Conservation (phyloP, 345 rosid genomes). For the Arabidopsis suecica region DNA sequence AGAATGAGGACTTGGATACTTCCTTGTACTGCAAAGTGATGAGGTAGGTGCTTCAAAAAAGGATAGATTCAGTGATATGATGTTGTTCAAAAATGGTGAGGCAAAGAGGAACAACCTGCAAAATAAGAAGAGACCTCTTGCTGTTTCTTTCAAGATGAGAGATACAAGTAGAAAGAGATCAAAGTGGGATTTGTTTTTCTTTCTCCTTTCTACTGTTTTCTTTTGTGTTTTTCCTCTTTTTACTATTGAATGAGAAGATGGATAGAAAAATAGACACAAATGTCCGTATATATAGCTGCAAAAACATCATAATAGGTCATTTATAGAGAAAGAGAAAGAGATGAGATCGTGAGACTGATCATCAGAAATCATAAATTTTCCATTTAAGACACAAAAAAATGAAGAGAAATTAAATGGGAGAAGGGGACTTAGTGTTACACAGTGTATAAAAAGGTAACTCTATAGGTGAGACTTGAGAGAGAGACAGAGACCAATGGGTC, state of each 20-base stretch:
- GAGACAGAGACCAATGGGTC: constrained; percentile 39
- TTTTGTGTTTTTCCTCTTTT: not conserved
- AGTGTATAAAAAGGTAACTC: constrained; percentile 47
- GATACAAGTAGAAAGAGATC: not conserved
- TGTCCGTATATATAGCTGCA: constrained; percentile 28
- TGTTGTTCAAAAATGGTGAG: constrained; percentile 31
- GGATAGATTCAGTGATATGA: constrained; percentile 7
- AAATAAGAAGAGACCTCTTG: constrained; percentile 18
- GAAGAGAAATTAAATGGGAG: constrained; percentile 37
- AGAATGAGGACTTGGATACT: not conserved
- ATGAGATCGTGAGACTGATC: constrained; percentile 33
- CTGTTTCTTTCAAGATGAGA: not conserved
- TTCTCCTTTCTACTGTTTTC: not conserved
- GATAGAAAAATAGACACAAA: constrained; percentile 24
- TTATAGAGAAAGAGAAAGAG: constrained; percentile 27
- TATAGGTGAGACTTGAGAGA: constrained; percentile 8
- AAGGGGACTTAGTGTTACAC: constrained; percentile 52
- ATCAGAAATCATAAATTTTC: constrained; percentile 51
- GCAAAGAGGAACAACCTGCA: constrained; percentile 35
- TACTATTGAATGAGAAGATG: constrained; percentile 4
- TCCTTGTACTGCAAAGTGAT: not conserved
- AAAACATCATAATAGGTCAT: constrained; percentile 12
- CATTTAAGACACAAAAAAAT: constrained; percentile 44
- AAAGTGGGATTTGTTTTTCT: not conserved
- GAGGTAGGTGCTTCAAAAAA: constrained; percentile 17